Evolutionary conservation across 371 early-diverging fungal species (phyloP).

Genomic region (Mucor mucedo): DNA sequence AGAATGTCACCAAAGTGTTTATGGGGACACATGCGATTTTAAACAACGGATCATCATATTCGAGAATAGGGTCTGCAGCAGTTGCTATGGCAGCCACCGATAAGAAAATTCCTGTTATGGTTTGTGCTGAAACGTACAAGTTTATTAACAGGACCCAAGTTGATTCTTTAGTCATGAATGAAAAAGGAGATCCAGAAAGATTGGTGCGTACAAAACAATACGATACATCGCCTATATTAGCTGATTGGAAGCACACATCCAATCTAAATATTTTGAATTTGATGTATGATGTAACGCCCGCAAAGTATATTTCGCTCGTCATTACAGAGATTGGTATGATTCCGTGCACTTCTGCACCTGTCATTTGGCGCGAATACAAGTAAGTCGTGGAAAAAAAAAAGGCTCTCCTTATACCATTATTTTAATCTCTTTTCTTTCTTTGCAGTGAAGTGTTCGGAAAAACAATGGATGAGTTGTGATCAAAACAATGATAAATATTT

Average conservation of each 20-base stretch:
- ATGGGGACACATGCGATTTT: conserved; percentile 89
- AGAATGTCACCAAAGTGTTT: conserved; percentile 88
- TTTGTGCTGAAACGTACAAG: conserved; percentile 93
- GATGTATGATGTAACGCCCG: conserved; percentile 91
- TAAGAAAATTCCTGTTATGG: conserved; percentile 88
- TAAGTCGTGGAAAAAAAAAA: neutral
- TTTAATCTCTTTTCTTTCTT: neutral
- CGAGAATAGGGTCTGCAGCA: conserved; percentile 88
- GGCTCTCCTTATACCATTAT: neutral
- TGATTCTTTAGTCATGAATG: conserved; percentile 94
- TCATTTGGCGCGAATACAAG: conserved; percentile 25
- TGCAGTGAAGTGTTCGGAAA: neutral
- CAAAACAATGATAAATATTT: no score
- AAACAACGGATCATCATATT: conserved; percentile 88
- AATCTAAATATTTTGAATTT: conserved; percentile 81
- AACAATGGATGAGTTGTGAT: neutral
- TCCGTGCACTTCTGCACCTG: conserved; percentile 87
- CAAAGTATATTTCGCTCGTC: conserved; percentile 85
- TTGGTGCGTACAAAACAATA: conserved; percentile 52
- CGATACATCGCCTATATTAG: conserved; percentile 37
- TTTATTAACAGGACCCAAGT: conserved; percentile 89
- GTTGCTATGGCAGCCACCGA: conserved; percentile 88
- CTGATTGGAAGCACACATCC: conserved; percentile 63
- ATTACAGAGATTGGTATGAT: conserved; percentile 94
- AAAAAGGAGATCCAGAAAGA: conserved; percentile 85